Conservation (phyloP, 2,329 filamentous ascomycete genomes). For the Volutella citrinella region DNA sequence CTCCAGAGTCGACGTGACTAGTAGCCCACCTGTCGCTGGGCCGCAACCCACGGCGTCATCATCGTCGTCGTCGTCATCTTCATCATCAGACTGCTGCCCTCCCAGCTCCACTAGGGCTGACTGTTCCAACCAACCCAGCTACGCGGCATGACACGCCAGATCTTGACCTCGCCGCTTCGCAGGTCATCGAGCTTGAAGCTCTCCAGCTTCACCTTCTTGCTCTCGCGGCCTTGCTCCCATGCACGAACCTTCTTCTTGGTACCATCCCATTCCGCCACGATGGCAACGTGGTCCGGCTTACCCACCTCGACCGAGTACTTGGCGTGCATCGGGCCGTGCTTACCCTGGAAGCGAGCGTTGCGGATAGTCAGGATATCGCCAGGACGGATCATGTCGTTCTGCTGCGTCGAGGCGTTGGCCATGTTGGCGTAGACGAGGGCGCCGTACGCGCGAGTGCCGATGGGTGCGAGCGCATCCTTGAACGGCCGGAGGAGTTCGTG, state of each 20-base stretch:
- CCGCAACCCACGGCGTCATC: constrained; percentile 11
- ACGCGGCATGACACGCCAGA: constrained; percentile 92
- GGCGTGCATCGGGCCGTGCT: constrained; percentile 90
- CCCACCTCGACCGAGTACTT: constrained; percentile 90
- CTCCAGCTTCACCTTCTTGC: constrained; percentile 88
- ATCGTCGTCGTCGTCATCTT: constrained; percentile 15
- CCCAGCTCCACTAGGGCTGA: constrained; percentile 46
- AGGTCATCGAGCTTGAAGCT: constrained; percentile 93
- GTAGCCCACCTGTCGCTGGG: constrained; percentile 12
- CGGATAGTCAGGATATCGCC: constrained; percentile 92
- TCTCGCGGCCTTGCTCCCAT: constrained; percentile 94
- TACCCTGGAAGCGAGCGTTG: constrained; percentile 92
- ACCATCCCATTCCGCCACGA: constrained; percentile 96
- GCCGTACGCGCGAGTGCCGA: constrained; percentile 87
- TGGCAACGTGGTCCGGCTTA: constrained; percentile 81
- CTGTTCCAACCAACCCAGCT: constrained; percentile 89
- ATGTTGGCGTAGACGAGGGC: constrained; percentile 92
- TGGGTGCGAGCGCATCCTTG: constrained; percentile 70
- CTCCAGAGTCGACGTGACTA: too few species aligned
- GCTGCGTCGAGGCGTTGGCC: constrained; percentile 86
- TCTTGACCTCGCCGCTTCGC: constrained; percentile 89
- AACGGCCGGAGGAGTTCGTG: constrained; percentile 74
- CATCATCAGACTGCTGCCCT: constrained; percentile 10
- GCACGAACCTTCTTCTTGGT: constrained; percentile 96
- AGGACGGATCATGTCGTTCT: constrained; percentile 87